These are phyloP conservation scores for Exophiala phaeomuriformis DNA, from an alignment of 2,329 filamentous ascomycete species.

Conservation along the genomic window DNA sequence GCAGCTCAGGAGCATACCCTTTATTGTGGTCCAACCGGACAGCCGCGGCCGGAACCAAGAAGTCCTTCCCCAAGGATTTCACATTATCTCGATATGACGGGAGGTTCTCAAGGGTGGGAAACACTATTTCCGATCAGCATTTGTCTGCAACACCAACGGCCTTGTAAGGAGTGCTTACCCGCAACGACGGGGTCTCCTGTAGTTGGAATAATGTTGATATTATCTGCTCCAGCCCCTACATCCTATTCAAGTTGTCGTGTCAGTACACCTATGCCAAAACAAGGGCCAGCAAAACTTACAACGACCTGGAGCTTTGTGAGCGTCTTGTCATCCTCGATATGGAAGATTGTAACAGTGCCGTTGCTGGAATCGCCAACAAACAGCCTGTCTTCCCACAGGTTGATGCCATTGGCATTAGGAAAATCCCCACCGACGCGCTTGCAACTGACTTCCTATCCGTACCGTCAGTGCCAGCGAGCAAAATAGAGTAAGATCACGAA, in stretches of 20 bases:
- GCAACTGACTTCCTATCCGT: conserved; percentile 12
- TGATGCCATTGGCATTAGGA: conserved; percentile 19
- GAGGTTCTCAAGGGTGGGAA: conserved; percentile 18
- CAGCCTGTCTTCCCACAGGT: conserved; percentile 16
- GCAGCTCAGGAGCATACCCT: conserved; percentile 13
- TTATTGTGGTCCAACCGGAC: conserved; percentile 12
- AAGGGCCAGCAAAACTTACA: conserved; percentile 3
- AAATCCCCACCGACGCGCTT: conserved; percentile 17
- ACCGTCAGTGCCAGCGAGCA: not conserved
- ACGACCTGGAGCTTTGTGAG: conserved; percentile 14
- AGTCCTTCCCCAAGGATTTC: conserved; percentile 13
- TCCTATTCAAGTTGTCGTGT: conserved; percentile 3
- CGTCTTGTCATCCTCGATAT: conserved; percentile 13
- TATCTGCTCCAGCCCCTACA: conserved; percentile 21
- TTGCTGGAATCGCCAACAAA: conserved; percentile 19
- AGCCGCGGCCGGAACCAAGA: conserved; percentile 18
- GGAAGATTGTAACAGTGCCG: conserved; percentile 18
- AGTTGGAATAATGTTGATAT: conserved; percentile 20
- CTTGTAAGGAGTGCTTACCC: conserved; percentile 4
- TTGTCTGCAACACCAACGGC: not conserved
- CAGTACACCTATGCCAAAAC: too few species aligned
- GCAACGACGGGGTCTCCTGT: conserved; percentile 19
- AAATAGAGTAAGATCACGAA: not conserved
- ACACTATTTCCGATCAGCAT: conserved; percentile 7
- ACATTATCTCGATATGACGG: conserved; percentile 12